A percentile compares a stretch with the other conserved stretches of the same genome.
phyloP scores from a whole-genome alignment of 345 rosid species.

The Lepidium africanum region DNA sequence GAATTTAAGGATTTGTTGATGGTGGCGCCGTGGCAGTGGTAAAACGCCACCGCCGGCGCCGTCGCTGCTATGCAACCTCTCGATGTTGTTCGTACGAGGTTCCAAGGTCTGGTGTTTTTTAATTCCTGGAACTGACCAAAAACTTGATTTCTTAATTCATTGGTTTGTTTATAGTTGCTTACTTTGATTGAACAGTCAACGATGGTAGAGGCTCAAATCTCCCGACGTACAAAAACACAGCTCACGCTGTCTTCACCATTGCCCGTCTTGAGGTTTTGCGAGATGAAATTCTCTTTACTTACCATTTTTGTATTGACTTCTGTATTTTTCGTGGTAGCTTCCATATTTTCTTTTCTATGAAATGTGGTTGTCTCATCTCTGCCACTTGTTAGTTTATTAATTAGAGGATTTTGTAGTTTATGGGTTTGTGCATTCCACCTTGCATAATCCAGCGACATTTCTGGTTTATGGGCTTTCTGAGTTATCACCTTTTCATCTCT shows the following conservation, averaged over 20 bases:
- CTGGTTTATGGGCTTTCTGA: neutral
- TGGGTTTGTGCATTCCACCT: too few relatives aligned
- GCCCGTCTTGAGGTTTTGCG: constrained; percentile 59
- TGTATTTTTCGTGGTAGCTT: too few relatives aligned
- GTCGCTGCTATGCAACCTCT: constrained; percentile 72
- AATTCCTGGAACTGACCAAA: neutral
- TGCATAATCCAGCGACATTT: neutral
- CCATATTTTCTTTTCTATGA: too few relatives aligned
- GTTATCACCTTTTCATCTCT: neutral
- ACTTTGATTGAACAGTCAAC: constrained; percentile 39
- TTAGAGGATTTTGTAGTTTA: neutral
- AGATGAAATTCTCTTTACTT: neutral
- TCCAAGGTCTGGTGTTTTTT: constrained; percentile 50
- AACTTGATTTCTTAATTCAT: neutral
- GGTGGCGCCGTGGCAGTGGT: constrained; percentile 62
- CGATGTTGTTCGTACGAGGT: constrained; percentile 88
- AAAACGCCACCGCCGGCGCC: constrained; percentile 80
- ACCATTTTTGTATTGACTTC: neutral
- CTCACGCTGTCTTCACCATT: constrained; percentile 67
- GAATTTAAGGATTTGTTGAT: neutral
- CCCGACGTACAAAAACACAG: constrained; percentile 74
- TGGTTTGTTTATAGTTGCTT: neutral
- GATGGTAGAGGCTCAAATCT: constrained; percentile 61
- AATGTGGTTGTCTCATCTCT: neutral
- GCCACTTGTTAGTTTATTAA: neutral